Conservation (phyloP, 495 filamentous ascomycete species). For the Aspergillus affinis region DNA sequence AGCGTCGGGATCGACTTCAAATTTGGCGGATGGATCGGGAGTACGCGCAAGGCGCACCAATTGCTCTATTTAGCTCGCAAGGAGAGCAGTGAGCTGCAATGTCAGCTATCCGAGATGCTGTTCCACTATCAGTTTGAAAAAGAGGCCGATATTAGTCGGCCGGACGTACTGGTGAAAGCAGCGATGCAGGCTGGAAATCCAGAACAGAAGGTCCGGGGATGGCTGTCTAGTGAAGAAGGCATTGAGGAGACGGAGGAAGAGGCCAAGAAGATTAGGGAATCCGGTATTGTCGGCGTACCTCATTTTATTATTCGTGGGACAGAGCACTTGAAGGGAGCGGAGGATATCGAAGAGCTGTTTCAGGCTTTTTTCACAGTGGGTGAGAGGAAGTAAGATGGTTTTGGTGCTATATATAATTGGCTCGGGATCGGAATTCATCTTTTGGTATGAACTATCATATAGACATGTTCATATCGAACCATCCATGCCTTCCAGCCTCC, state of each 20-base stretch:
- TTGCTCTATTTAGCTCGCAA: slow-evolving; percentile 6
- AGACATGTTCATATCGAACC: neutral
- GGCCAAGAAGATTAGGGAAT: slow-evolving; percentile 3
- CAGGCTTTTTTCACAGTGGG: slow-evolving; percentile 25
- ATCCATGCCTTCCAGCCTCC: neutral
- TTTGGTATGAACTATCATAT: neutral
- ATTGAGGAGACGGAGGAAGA: slow-evolving; percentile 10
- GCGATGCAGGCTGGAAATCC: slow-evolving; percentile 14
- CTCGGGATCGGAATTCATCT: no score
- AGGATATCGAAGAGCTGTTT: slow-evolving; percentile 17
- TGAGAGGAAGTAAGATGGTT: slow-evolving; percentile 25
- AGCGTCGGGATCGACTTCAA: slow-evolving; percentile 18
- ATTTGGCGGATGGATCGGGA: slow-evolving; percentile 26
- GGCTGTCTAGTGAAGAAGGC: slow-evolving; percentile 12
- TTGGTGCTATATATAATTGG: no score
- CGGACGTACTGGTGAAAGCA: slow-evolving; percentile 14
- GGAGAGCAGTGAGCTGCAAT: slow-evolving; percentile 11
- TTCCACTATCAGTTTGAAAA: slow-evolving; percentile 25
- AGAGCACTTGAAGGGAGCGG: slow-evolving; percentile 11
- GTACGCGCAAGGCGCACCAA: slow-evolving; percentile 22
- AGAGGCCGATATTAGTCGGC: slow-evolving; percentile 22
- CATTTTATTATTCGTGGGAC: slow-evolving; percentile 16
- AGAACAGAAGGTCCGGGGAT: slow-evolving; percentile 10
- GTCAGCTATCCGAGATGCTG: slow-evolving; percentile 11
- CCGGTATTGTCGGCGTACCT: slow-evolving; percentile 19